Base-by-base conservation (phyloP, 371 early-diverging fungal genomes). In the Rhizomucor pusillus region DNA sequence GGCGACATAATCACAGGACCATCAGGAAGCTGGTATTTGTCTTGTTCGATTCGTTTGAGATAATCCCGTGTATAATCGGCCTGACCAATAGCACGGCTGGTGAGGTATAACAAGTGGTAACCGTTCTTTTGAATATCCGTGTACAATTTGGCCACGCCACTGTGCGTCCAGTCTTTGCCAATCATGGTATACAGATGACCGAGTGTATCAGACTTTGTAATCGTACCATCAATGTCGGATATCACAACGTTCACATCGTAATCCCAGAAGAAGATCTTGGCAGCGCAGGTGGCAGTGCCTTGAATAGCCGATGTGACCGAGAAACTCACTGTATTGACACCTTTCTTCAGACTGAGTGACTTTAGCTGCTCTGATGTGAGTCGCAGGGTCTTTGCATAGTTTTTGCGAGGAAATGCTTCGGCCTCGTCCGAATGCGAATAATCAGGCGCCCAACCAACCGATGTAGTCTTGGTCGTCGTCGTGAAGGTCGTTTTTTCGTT, bases 201-300 rank as follows among this genome's bases (percentile, higher is more conserved):
- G 43, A 96, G 75, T 0, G 93, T 91, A 67, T 99, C 99, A 3
- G 95, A 94, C 67, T 99, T 99, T 37, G 99, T 99, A 52, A 99
- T 98, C 0, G 99, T 99, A 40, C 99, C 99, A 69, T 99, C 99
- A 58, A 99, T 94, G 69, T 99, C 99, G 0, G 95, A 95, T 50
- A 99, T 92, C 22, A 99, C 95, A 25, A 99, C 85, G 51, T 93
- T 84, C 39, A 89, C 88, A 59, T 88, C 82, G 57, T 87, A 66
- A 35, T 89, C 78, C 95, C 96, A 99, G 23, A 95, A 79, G 67
- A 92, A 99, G 16, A 97, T 84, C 52, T 89, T 87, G 13, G 94
- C 88, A 12, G 81, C 70, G 60, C 94, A 93, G 25, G 73, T 76
- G 24, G 94, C 87, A 16, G 86, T 86, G 54, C 91, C 86, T 62